Base-by-base conservation (phyloP, 1,139 yeast genomes). In the Hyphopichia pseudoburtonii region DNA sequence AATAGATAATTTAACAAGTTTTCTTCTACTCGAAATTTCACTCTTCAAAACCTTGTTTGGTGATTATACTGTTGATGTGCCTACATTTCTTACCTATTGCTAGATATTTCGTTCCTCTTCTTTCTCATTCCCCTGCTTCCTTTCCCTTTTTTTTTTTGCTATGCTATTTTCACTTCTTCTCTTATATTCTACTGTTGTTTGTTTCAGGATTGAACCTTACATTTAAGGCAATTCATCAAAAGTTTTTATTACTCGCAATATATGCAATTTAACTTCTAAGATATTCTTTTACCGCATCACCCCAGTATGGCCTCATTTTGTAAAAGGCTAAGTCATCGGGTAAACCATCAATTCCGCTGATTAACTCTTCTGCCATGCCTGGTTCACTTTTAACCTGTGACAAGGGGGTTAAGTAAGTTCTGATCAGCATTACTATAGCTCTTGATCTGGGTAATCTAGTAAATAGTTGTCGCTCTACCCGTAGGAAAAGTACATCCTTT, bases 271-370 rank as follows among this genome's bases (percentile, higher is more conserved):
- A 28, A 8, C 17, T 8, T 12, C 22, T 29, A 36, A 80, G 51
- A 48, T 64, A 81, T 26, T 66, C 57, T 43, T 71, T 67, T 2
- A 80, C 80, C 0, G 87, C 83, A 4, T 70, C 72, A 0, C 87
- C 88, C 89, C 90, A 83, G 30, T 68, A 76, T 3, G 66, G 72
- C 36, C 75, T 66, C 41, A 73, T 72, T 56, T 83, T 83, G 58
- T 83, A 83, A 39, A 68, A 73, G 0, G 80, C 84, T 40, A 80
- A 54, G 37, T 67, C 72, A 3, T 68, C 79, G 7, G 85, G 86
- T 50, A 82, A 65, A 1, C 74, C 71, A 36, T 77, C 79, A 27
- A 83, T 78, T 0, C 86, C 90, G 14, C 65, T 67, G 32, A 69
- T 62, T 35, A 86, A 60, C 19, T 78, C 83, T 1, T 46, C 55